A percentile compares a stretch with the other conserved stretches of the same genome.
Conservation (phyloP, 495 filamentous ascomycete species). For the Pseudevernia furfuracea region DNA sequence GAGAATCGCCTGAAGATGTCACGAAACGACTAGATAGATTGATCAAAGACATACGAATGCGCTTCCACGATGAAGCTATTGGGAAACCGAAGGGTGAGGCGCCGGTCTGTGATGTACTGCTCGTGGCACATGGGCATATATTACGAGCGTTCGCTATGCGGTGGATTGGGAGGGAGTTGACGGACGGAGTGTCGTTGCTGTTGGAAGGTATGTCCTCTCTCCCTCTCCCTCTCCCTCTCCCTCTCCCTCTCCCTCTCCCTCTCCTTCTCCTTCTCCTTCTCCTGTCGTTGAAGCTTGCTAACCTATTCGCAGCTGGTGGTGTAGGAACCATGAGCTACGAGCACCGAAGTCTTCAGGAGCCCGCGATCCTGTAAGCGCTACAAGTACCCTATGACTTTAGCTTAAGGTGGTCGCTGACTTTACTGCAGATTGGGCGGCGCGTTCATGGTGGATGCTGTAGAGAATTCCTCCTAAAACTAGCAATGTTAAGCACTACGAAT, state of each 20-base stretch:
- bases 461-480: neutral
- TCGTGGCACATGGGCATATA: conserved; percentile 82
- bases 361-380: conserved; percentile 47
- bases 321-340: conserved; percentile 78
- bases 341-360: conserved; percentile 59
- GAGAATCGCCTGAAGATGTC: conserved; percentile 61
- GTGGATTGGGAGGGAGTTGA: conserved; percentile 66
- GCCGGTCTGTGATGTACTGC: conserved; percentile 50
- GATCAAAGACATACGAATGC: conserved; percentile 61
- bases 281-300: conserved; percentile 26
- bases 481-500: neutral
- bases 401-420: neutral
- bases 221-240: neutral
- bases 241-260: neutral
- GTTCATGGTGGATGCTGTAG: conserved; percentile 24
- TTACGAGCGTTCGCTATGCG: conserved; percentile 84
- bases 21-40: conserved; percentile 61
- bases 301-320: conserved; percentile 63
- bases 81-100: conserved; percentile 36
- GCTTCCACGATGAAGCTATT: conserved; percentile 41
- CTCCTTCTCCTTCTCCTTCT: neutral
- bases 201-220: conserved; percentile 22
- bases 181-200: conserved; percentile 40
- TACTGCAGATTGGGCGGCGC: conserved; percentile 22
- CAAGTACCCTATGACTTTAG: neutral